Evolutionary conservation across 2,329 filamentous ascomycete genomes (phyloP), one percentile per base, ranked within the genome.

Genomic region (Exophiala sideris): DNA sequence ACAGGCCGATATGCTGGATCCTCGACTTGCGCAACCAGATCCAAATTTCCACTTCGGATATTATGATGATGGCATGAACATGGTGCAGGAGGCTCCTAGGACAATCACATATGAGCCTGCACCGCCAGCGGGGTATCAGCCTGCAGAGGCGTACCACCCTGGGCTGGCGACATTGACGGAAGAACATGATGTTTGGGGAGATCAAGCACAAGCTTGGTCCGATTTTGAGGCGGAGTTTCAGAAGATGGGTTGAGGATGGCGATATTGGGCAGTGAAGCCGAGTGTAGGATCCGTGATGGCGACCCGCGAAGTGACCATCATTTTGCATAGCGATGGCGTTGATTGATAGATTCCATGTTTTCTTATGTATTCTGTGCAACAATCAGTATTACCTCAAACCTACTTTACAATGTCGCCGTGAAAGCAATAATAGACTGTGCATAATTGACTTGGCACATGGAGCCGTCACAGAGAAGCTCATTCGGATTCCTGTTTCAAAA

Each of bases 1-100:
- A 5, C 54, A 66, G 33, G 56, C 64, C n/a, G 62, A 65, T 33
- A 71, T 73, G 50, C 63, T 76, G 40, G 74, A 77, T 48, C 74
- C 74, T 32, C 70, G 71, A 32, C 64, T 77, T 36, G 54, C 51
- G n/a, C 52, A 56, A 20, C 7, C 52, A 5, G 52, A 57, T 32
- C 60, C 76, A 36, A 62, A 62, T 20, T 69, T 68, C 45, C 61
- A 67, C 14, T 52, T 60, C 20, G 56, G 54, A 11, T 58, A 59
- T 60, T 63, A 50, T 34, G 59, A 50, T 48, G 33, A 62, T 62
- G 38, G 59, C 60, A 51, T 49, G 54, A 12, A 55, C 63, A 34
- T 69, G 63, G 65, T 64, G 64, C 39, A 60, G 24, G 55, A 59
- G 21, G 51, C 49, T 16, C 40, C 58, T 10, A 42, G 51, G 35